Evolutionary conservation across 2,329 filamentous ascomycete genomes (phyloP).

Genomic region (Alternaria sp.): DNA sequence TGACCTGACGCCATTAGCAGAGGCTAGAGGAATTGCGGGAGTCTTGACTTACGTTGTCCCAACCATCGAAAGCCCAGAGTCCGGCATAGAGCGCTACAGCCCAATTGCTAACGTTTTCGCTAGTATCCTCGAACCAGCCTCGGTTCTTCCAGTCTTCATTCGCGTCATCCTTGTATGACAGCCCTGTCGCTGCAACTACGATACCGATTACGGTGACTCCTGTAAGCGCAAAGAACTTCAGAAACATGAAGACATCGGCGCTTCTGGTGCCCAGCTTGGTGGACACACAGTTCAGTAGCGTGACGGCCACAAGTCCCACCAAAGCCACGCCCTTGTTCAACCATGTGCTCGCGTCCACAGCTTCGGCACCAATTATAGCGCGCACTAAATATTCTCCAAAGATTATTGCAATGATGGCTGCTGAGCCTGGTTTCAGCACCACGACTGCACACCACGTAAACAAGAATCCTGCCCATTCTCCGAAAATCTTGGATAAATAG

Average conservation of each 20-base stretch:
- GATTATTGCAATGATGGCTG: slow-evolving; percentile 95
- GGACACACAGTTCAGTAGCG: slow-evolving; percentile 87
- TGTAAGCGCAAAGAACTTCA: slow-evolving; percentile 91
- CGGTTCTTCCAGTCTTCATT: slow-evolving; percentile 86
- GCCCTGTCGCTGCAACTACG: slow-evolving; percentile 85
- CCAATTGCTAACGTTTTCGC: slow-evolving; percentile 81
- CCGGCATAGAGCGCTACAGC: slow-evolving; percentile 94
- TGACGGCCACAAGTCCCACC: slow-evolving; percentile 77
- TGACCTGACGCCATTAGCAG: slow-evolving; percentile 68
- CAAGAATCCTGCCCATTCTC: slow-evolving; percentile 88
- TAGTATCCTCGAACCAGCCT: slow-evolving; percentile 89
- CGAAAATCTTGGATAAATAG: slow-evolving; percentile 95
- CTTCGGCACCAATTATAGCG: slow-evolving; percentile 85
- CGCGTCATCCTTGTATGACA: slow-evolving; percentile 76
- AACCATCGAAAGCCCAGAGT: slow-evolving; percentile 97
- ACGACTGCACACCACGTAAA: slow-evolving; percentile 97
- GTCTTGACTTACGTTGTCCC: slow-evolving; percentile 83
- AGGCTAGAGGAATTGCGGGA: not conserved
- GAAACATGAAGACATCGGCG: slow-evolving; percentile 93
- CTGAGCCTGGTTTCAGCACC: slow-evolving; percentile 90
- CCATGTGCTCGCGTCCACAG: slow-evolving; percentile 82
- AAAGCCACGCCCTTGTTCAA: slow-evolving; percentile 89
- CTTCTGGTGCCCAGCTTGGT: slow-evolving; percentile 86
- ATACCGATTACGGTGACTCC: slow-evolving; percentile 88
- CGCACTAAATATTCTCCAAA: slow-evolving; percentile 97